phyloP scores from a whole-genome alignment of 2,329 filamentous ascomycete species.

The Aspergillus costaricaensis region DNA sequence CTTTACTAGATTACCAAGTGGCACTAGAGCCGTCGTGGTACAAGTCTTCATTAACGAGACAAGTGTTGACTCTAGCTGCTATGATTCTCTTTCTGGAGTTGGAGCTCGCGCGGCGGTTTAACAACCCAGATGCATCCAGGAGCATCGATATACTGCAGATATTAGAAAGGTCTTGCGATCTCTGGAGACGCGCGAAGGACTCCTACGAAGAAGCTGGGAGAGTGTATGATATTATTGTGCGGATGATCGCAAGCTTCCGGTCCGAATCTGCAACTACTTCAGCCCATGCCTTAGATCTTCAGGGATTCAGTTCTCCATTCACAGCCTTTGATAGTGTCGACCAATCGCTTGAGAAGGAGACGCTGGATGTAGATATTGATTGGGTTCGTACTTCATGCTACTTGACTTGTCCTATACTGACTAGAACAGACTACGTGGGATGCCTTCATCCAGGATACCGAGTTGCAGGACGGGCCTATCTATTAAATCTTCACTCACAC shows the following conservation, averaged over 20 bases:
- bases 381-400: slow-evolving; percentile 3
- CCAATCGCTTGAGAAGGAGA: background rate
- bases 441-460: slow-evolving; percentile 4
- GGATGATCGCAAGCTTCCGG: slow-evolving; percentile 1
- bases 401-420: background rate
- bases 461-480: background rate
- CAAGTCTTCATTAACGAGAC: slow-evolving; percentile 3
- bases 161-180: background rate
- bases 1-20: background rate
- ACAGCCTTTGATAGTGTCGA: background rate
- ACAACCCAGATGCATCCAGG: background rate
- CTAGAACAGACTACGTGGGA: slow-evolving; percentile 1
- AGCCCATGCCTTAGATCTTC: background rate
- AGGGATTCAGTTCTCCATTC: background rate
- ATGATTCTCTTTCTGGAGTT: slow-evolving; percentile 13
- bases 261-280: too few species aligned
- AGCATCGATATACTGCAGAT: background rate
- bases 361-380: slow-evolving; percentile 2
- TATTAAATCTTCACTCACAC: too few species aligned
- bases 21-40: slow-evolving; percentile 9
- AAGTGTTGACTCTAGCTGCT: slow-evolving; percentile 8
- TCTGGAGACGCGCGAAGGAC: background rate
- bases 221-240: background rate
- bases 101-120: background rate
- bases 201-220: slow-evolving; percentile 1